Conservation (phyloP, 2,329 filamentous ascomycete species). For the Trichoderma koningii region DNA sequence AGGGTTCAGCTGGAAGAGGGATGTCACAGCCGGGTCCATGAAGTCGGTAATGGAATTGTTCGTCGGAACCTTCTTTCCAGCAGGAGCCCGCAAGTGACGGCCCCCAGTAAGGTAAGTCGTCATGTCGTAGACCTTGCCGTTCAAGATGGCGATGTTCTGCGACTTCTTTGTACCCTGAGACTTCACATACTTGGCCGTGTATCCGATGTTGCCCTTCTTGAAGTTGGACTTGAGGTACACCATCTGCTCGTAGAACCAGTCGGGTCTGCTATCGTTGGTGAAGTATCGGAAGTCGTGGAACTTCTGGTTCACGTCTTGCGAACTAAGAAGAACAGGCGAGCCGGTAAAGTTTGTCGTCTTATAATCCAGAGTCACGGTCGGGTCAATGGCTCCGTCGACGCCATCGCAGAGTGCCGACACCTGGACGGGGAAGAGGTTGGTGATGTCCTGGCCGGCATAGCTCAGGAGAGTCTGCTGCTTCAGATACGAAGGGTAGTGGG, state of each 20-base stretch:
- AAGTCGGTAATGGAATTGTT: slow-evolving; percentile 66
- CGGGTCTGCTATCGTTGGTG: slow-evolving; percentile 77
- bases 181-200: slow-evolving; percentile 73
- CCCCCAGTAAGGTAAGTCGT: slow-evolving; percentile 80
- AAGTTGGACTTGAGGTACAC: slow-evolving; percentile 73
- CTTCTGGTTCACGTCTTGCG: slow-evolving; percentile 68
- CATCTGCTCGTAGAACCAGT: slow-evolving; percentile 94
- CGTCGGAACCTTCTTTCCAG: slow-evolving; percentile 52
- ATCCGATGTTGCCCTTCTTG: slow-evolving; percentile 86
- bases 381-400: slow-evolving; percentile 63
- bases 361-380: slow-evolving; percentile 82
- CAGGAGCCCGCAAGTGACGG: slow-evolving; percentile 60
- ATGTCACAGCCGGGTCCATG: slow-evolving; percentile 73
- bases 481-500: slow-evolving; percentile 70
- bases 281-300: slow-evolving; percentile 94
- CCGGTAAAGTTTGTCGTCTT: slow-evolving; percentile 73
- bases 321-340: slow-evolving; percentile 64
- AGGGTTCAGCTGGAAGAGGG: slow-evolving; percentile 74
- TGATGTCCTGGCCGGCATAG: slow-evolving; percentile 88
- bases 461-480: slow-evolving; percentile 64
- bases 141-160: slow-evolving; percentile 74
- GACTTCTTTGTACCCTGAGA: slow-evolving; percentile 63
- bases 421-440: slow-evolving; percentile 86
- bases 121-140: slow-evolving; percentile 83
- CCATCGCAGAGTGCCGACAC: slow-evolving; percentile 90